Base-by-base conservation (phyloP, 768 basidiomycete species). In the Suillus americanus region DNA sequence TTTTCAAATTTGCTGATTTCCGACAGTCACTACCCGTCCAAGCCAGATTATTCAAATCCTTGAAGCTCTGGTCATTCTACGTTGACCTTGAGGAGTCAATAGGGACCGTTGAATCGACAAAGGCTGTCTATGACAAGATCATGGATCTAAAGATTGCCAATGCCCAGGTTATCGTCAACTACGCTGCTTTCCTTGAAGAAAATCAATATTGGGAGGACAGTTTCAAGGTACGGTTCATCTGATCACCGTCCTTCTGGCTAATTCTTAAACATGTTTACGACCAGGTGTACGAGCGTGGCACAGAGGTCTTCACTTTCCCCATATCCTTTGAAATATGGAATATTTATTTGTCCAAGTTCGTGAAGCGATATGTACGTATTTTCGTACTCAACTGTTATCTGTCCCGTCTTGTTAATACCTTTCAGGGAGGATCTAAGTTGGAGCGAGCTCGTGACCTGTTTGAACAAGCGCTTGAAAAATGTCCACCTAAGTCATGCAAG, bases 311-410 rank as follows among this genome's bases (percentile, higher is more conserved):
- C 81, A 97, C 96, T 10, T 99, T 94, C 83, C 97, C 97, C 0
- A 89, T 99, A 66, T 96, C 95, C 4, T 99, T 98, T 76, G 97
- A 99, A 78, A 89, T 99, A 67, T 99, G 97, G 97, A 99, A 99
- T 75, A 97, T 97, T 61, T 99, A 99, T 76, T 79, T 99, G 23
- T 90, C 94, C 51, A 99, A 99, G 78, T 99, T 99, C 75, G 86
- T 96, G 65, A 95, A 94, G 77, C 92, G 97, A 78, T 98, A 96
- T 78, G 94, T 96, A 70, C 74, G 91, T 83, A 7, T 10, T 59
- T 30, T 40, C 6, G 28, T 59, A 38, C 57, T 53, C 53, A 25
- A 65, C 51, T 46, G 45, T 66, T 18, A 33, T 48, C 66, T 33
- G 55, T n/a, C 13, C 38, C 25, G 14, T 40, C 33, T 54, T 51